Conservation (phyloP, 257 asterid genomes). For the Przewalskia tangutica region DNA sequence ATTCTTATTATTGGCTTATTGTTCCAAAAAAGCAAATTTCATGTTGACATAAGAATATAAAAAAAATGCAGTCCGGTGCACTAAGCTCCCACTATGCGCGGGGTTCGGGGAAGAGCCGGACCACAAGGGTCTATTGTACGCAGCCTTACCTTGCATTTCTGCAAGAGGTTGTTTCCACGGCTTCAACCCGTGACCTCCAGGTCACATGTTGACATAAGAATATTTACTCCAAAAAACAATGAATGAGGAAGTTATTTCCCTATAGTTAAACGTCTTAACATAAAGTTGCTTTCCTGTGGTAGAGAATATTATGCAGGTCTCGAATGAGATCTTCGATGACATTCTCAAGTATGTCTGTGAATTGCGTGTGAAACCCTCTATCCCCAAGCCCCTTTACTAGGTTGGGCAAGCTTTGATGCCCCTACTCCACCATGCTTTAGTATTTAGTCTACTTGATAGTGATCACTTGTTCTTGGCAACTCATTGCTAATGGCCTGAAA, state of each 20-base stretch:
- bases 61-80: no score
- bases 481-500: background rate
- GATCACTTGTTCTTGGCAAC: background rate
- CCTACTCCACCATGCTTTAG: background rate
- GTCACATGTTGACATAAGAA: background rate
- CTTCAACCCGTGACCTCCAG: no score
- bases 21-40: background rate
- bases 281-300: background rate
- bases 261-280: background rate
- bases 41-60: no score
- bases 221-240: background rate
- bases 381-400: no score
- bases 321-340: background rate
- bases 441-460: background rate
- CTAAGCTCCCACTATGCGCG: no score
- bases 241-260: background rate
- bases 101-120: no score
- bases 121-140: no score
- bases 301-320: background rate
- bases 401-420: no score
- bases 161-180: no score
- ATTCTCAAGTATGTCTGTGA: background rate
- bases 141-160: no score
- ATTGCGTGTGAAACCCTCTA: background rate
- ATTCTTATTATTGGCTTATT: background rate